Percentiles rank a stretch among this genome's conserved stretches.
phyloP scores from a whole-genome alignment of 1,139 yeast genomes.

The Geotrichum carabidarum region DNA sequence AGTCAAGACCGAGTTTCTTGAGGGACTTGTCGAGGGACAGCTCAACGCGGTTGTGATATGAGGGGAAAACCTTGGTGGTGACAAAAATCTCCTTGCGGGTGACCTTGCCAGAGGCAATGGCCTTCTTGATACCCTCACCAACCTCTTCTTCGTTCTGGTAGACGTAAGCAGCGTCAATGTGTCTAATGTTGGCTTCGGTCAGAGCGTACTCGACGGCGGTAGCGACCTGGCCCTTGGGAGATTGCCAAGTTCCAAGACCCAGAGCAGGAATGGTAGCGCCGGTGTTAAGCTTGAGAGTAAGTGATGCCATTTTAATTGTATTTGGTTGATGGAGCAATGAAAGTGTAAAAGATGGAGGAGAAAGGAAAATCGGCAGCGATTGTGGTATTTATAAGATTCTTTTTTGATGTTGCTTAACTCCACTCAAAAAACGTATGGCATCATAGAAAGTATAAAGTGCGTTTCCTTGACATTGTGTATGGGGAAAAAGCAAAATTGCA shows the following conservation, averaged over 20 bases:
- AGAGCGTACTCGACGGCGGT: constrained; percentile 60
- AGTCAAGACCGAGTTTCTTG: constrained; percentile 63
- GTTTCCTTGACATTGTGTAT: too few relatives aligned
- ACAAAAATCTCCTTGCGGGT: constrained; percentile 67
- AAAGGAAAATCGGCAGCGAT: neutral
- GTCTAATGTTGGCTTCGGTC: constrained; percentile 60
- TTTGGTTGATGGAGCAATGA: too few relatives aligned
- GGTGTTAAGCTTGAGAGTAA: constrained; percentile 46
- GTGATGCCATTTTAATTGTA: constrained; percentile 24
- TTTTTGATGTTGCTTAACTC: too few relatives aligned
- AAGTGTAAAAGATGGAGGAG: neutral
- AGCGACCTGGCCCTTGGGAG: constrained; percentile 54
- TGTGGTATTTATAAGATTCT: neutral
- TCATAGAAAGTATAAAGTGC: too few relatives aligned
- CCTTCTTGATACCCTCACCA: constrained; percentile 50
- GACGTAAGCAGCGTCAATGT: constrained; percentile 71
- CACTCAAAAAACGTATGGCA: too few relatives aligned
- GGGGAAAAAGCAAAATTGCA: too few relatives aligned
- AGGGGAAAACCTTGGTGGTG: constrained; percentile 76
- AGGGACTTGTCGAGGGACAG: constrained; percentile 59
- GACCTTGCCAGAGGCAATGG: constrained; percentile 59
- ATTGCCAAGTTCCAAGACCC: constrained; percentile 79
- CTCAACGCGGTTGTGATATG: constrained; percentile 57
- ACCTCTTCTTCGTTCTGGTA: constrained; percentile 62
- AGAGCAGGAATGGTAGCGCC: constrained; percentile 63